Evolutionary conservation across 306 rosid species (phyloP).

Genomic region (Luffa aegyptiaca): DNA sequence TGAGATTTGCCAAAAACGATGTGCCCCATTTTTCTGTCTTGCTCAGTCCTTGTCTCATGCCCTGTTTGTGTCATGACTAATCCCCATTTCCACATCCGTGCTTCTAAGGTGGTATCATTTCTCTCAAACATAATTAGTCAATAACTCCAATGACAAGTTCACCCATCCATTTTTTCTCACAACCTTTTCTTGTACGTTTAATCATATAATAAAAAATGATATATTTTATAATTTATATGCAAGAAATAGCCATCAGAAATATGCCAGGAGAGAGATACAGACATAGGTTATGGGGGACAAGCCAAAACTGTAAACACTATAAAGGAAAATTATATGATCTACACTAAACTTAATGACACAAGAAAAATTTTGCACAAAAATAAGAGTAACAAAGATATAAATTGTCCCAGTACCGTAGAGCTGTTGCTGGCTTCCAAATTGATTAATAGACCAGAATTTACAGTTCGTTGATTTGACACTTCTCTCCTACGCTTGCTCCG

Average conservation of each 20-base stretch:
- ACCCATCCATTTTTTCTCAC: not conserved
- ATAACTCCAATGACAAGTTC: not conserved
- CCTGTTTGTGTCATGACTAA: not conserved
- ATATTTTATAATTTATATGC: not conserved
- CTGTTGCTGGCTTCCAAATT: constrained; percentile 63
- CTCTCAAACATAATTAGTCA: not conserved
- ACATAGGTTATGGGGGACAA: not conserved
- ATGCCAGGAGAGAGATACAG: not conserved
- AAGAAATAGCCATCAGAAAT: not conserved
- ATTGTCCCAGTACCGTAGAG: constrained; percentile 41
- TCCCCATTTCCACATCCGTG: not conserved
- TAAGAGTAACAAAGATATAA: not conserved
- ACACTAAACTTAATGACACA: not conserved
- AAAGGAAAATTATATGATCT: not conserved
- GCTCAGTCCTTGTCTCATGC: not conserved
- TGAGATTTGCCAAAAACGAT: not conserved
- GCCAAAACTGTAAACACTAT: not conserved
- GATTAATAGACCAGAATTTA: constrained; percentile 43
- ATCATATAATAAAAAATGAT: not conserved
- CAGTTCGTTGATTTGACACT: constrained; percentile 25
- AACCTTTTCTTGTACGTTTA: not conserved
- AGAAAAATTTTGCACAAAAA: not conserved
- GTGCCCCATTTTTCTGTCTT: not conserved
- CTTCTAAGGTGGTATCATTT: not conserved
- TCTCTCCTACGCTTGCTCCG: constrained; percentile 49